These are phyloP conservation scores for Plasmodium berghei DNA, from an alignment of 169 alveolate genomes.

Conservation along the genomic window DNA sequence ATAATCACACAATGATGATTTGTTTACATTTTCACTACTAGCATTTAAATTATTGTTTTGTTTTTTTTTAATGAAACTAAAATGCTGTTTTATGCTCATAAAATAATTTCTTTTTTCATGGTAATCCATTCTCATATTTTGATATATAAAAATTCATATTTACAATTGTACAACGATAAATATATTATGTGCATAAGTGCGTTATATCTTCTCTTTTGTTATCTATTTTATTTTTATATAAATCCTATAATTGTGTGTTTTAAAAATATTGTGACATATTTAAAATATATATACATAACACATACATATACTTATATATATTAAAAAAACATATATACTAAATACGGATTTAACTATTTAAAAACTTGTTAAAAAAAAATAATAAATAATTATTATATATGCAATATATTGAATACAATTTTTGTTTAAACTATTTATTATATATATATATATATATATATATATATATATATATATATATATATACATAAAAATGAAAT, in stretches of 20 bases:
- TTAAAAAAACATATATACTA: conserved; percentile 2
- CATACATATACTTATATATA: neutral
- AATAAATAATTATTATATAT: neutral
- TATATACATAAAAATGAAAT: neutral
- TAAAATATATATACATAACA: conserved; percentile 6
- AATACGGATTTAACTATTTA: conserved; percentile 1
- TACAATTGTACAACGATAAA: conserved; percentile 1
- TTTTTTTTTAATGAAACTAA: conserved; percentile 42
- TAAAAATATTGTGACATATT: conserved; percentile 1
- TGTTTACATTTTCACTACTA: neutral
- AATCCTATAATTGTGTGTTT: conserved; percentile 1
- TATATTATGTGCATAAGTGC: neutral
- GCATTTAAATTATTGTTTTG: neutral
- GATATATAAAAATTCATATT: conserved; percentile 21
- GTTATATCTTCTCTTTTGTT: neutral
- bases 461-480: conserved; percentile 5
- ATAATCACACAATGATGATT: neutral
- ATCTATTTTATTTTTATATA: neutral
- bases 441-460: conserved; percentile 8
- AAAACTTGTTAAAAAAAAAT: conserved; percentile 4
- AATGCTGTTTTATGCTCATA: conserved; percentile 44
- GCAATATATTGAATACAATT: neutral
- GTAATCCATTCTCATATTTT: conserved; percentile 74
- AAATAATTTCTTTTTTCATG: conserved; percentile 48
- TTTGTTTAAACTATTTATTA: neutral